phyloP scores from a whole-genome alignment of 2,329 filamentous ascomycete genomes.

The Talaromyces verruculosus region DNA sequence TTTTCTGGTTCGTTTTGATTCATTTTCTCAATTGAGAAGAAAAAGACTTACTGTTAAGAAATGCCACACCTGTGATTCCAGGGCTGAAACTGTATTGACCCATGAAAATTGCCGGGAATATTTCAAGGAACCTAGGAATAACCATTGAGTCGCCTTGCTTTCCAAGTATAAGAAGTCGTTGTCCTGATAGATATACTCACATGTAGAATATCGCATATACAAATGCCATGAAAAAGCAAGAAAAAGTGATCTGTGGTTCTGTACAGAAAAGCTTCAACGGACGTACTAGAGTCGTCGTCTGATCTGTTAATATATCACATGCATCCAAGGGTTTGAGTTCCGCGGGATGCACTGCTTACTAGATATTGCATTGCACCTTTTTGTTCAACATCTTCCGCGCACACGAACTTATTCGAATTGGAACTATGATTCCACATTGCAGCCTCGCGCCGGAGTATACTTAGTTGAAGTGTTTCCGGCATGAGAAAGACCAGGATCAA shows the following conservation, averaged over 20 bases:
- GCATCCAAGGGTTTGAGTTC: no score
- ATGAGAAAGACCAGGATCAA: background rate
- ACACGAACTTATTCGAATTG: background rate
- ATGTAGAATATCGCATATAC: background rate
- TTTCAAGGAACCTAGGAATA: background rate
- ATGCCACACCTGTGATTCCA: background rate
- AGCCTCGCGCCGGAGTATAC: background rate
- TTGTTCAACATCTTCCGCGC: background rate
- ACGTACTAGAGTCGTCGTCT: background rate
- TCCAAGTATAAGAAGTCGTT: background rate
- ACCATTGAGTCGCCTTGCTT: background rate
- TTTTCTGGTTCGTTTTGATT: background rate
- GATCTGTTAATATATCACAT: background rate
- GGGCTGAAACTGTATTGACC: background rate
- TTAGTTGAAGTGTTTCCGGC: background rate
- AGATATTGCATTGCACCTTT: background rate
- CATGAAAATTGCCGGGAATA: background rate
- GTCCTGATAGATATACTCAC: background rate
- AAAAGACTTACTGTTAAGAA: background rate
- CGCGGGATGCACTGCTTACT: background rate
- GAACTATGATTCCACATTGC: background rate
- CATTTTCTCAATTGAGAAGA: background rate
- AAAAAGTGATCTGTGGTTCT: background rate
- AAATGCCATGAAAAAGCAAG: background rate
- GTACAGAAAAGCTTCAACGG: background rate